A percentile compares a stretch with the other conserved stretches of the same genome.
Evolutionary conservation across 805 yeast genomes (phyloP).

Genomic region (Metschnikowia lochheadii): DNA sequence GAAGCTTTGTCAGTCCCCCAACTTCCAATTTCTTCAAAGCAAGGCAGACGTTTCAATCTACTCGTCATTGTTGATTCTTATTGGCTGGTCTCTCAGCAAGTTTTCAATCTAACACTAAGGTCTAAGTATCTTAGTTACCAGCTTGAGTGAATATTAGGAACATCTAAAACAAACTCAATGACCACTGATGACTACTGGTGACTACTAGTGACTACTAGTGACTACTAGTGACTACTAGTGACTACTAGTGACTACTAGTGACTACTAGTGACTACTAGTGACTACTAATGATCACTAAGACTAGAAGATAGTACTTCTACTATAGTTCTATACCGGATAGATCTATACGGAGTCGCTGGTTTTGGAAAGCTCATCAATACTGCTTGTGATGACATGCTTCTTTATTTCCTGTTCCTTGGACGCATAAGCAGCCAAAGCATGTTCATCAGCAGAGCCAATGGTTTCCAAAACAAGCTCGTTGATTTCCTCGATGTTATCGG

Average conservation of each 20-base stretch:
- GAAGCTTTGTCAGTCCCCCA: background rate
- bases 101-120: background rate
- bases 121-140: too few relatives aligned
- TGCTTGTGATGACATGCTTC: background rate
- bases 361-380: background rate
- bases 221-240: too few relatives aligned
- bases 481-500: conserved; percentile 45
- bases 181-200: too few relatives aligned
- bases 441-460: conserved; percentile 39
- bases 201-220: background rate
- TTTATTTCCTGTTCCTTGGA: conserved; percentile 24
- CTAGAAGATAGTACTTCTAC: background rate
- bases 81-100: conserved; percentile 13
- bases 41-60: conserved; percentile 12
- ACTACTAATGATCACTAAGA: background rate
- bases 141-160: too few relatives aligned
- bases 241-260: too few relatives aligned
- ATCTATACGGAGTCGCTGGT: background rate
- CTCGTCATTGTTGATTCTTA: conserved; percentile 9
- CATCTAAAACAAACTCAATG: too few relatives aligned
- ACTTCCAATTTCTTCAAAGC: conserved; percentile 1
- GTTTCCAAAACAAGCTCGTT: conserved; percentile 43
- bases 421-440: conserved; percentile 30
- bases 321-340: background rate
- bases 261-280: too few relatives aligned